phyloP scores from a whole-genome alignment of 768 basidiomycete species.

The Epithele typhae region DNA sequence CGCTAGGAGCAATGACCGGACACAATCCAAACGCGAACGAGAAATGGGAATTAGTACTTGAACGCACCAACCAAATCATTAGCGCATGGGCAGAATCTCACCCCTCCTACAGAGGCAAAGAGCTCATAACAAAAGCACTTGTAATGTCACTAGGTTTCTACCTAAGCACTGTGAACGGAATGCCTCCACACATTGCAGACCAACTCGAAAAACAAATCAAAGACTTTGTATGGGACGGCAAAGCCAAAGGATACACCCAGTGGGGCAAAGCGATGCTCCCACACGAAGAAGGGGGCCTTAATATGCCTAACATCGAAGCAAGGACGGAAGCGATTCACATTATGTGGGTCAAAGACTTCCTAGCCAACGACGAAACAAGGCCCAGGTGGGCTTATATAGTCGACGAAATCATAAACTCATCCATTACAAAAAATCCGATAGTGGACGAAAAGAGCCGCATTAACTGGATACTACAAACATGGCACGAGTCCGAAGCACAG shows the following conservation, averaged over 20 bases:
- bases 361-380: not conserved
- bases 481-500: no score
- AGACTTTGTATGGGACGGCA: slow-evolving; percentile 2
- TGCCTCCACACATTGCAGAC: slow-evolving; percentile 10
- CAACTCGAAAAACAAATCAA: not conserved
- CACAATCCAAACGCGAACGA: not conserved
- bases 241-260: not conserved
- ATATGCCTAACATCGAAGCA: not conserved
- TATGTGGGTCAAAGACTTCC: slow-evolving; percentile 13
- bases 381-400: slow-evolving; percentile 11
- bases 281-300: not conserved
- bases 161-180: slow-evolving; percentile 17
- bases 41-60: not conserved
- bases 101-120: no score
- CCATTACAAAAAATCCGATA: no score
- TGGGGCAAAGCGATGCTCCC: not conserved
- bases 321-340: slow-evolving; percentile 13
- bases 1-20: not conserved
- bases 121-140: no score
- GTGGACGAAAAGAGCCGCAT: no score
- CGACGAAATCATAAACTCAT: no score
- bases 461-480: no score
- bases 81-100: not conserved
- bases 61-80: not conserved
- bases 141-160: no score